Evolutionary conservation across 305 asterid genomes (phyloP), one percentile per base, ranked within the genome.

Genomic region (Lippia alba): DNA sequence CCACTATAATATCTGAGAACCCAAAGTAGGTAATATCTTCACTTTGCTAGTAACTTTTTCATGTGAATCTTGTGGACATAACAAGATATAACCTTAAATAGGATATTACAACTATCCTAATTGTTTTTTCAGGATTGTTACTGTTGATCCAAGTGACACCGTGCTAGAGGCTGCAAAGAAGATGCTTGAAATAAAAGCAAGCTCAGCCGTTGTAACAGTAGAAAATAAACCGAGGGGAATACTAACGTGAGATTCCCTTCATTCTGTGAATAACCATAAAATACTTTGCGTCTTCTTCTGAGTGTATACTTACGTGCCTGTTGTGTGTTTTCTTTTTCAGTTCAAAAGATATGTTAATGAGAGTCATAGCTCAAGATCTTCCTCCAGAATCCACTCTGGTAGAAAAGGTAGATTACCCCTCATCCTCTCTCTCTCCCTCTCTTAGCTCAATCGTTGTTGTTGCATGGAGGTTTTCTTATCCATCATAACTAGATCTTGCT

Each of bases 281-380:
- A 69, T 19, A 62, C 17, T 36, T 32, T 58, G 57, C 4, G 8
- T 49, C 65, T 70, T 70, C 16, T 36, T 46, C 15, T 46, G 64
- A 65, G 46, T 55, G 56, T 56, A 33, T 56, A 55, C 67, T 73
- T 70, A 33, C 65, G 74, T 48, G 54, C 71, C 17, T 53, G 59
- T 59, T 65, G 17, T 55, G 32, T 61, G 34, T 64, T 76, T 56
- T 60, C 78, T 40, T 64, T 76, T 56, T 60, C 78, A 94, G 97
- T 73, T 91, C 99, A 30, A 91, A 90, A 84, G 99, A 94, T 82
- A 83, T 94, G 73, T 78, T 94, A 89, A 91, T 94, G 99, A 94
- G 95, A 73, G 97, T 94, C 61, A 91, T 94, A 82, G 97, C 97
- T 51, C 99, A 86, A 78, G 96, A 88, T 84, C 96, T 91, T 80